phyloP scores from a whole-genome alignment of 768 basidiomycete genomes.

The Russula olivacea region DNA sequence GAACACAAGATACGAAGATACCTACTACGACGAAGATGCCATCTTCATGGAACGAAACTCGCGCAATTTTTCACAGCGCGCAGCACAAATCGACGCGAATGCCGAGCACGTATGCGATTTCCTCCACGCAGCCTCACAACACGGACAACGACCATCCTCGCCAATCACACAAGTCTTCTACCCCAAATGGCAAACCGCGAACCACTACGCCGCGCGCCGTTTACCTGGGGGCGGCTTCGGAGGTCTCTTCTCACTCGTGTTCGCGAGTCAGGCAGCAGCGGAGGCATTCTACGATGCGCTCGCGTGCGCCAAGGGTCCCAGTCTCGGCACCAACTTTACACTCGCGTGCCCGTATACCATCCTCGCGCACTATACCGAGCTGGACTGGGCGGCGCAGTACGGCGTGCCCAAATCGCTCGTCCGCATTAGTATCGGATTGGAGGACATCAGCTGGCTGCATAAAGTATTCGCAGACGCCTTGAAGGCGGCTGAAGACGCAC shows the following conservation, averaged over 20 bases:
- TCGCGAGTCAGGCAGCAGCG: slow-evolving; percentile 62
- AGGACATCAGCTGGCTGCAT: slow-evolving; percentile 55
- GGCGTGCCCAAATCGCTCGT: slow-evolving; percentile 84
- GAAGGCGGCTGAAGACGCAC: slow-evolving; percentile 58
- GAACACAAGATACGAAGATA: slow-evolving; percentile 64
- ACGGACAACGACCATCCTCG: slow-evolving; percentile 28
- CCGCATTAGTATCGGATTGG: slow-evolving; percentile 87
- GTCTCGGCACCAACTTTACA: slow-evolving; percentile 93
- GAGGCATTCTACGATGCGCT: slow-evolving; percentile 81
- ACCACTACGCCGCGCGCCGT: slow-evolving; percentile 67
- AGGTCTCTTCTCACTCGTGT: slow-evolving; percentile 83
- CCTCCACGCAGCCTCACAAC: slow-evolving; percentile 53
- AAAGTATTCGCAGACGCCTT: slow-evolving; percentile 59
- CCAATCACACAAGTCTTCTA: slow-evolving; percentile 78
- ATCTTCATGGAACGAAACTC: slow-evolving; percentile 98
- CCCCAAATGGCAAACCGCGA: slow-evolving; percentile 71
- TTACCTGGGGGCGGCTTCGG: slow-evolving; percentile 47
- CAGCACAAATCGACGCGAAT: slow-evolving; percentile 73
- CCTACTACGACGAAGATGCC: slow-evolving; percentile 86
- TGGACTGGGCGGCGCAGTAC: slow-evolving; percentile 86
- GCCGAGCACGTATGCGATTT: slow-evolving; percentile 78
- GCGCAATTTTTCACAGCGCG: slow-evolving; percentile 77
- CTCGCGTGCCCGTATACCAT: slow-evolving; percentile 91
- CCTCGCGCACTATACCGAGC: slow-evolving; percentile 81
- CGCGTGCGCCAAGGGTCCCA: slow-evolving; percentile 82